Percentiles rank a stretch among this genome's conserved stretches.
Evolutionary conservation across 768 basidiomycete genomes (phyloP).

Genomic region (Trametes elegans): DNA sequence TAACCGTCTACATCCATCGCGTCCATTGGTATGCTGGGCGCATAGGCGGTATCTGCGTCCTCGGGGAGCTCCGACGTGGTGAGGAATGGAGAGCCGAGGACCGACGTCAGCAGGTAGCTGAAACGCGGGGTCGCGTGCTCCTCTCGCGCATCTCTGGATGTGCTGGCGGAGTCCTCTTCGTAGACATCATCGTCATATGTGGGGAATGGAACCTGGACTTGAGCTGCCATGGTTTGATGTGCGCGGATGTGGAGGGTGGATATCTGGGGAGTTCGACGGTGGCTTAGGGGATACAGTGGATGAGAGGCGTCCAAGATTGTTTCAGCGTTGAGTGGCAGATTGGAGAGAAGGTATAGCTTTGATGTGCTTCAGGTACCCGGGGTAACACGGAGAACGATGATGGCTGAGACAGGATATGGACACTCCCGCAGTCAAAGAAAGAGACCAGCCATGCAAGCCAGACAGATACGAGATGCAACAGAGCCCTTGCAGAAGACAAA

Average conservation of each 20-base stretch:
- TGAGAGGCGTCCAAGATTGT: neutral
- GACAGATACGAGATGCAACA: neutral
- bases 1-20: slow-evolving; percentile 12
- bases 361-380: neutral
- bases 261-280: neutral
- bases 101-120: slow-evolving; percentile 35
- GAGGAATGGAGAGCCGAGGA: slow-evolving; percentile 34
- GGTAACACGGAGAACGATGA: neutral
- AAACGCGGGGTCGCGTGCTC: slow-evolving; percentile 26
- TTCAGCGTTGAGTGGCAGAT: neutral
- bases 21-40: slow-evolving; percentile 7
- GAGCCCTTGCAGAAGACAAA: neutral
- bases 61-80: slow-evolving; percentile 29
- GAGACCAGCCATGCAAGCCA: neutral
- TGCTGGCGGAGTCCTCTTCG: neutral
- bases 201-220: slow-evolving; percentile 12
- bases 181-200: slow-evolving; percentile 1
- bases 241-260: neutral
- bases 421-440: no score
- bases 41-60: slow-evolving; percentile 16
- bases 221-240: slow-evolving; percentile 6
- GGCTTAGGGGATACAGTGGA: neutral
- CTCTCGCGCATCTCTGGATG: slow-evolving; percentile 5
- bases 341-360: neutral
- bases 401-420: neutral